Conservation (phyloP, 805 yeast genomes). For the Saturnispora hagleri region DNA sequence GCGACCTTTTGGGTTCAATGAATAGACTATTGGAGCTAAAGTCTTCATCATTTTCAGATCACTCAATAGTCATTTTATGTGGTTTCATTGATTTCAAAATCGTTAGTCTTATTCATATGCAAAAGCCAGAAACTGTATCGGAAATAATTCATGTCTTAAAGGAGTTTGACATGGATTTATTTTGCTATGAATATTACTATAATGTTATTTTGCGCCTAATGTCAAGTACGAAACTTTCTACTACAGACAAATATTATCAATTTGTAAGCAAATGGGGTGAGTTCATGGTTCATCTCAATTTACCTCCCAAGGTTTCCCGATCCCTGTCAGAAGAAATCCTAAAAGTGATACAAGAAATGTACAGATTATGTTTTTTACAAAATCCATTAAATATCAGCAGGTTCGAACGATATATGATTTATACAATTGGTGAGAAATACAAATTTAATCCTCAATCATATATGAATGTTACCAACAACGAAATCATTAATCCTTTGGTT, state of each 20-base stretch:
- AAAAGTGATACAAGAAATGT: not conserved
- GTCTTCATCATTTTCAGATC: not conserved
- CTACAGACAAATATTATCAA: not conserved
- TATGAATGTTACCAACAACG: not conserved
- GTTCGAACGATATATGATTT: not conserved
- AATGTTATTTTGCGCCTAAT: not conserved
- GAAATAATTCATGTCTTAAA: not conserved
- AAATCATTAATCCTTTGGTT: not conserved
- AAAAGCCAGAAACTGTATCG: not conserved
- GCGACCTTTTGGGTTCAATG: not conserved
- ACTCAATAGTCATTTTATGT: not conserved
- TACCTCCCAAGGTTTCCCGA: not conserved
- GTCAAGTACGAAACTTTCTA: not conserved
- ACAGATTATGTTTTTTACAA: not conserved
- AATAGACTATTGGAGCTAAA: not conserved
- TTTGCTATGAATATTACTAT: not conserved
- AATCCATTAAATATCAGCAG: not conserved
- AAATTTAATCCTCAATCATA: not conserved
- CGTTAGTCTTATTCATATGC: not conserved
- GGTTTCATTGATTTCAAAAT: not conserved
- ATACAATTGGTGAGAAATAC: not conserved
- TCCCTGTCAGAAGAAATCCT: not conserved
- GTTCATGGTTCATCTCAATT: not conserved
- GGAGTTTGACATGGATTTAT: not conserved
- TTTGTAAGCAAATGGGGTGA: not conserved